A percentile compares a stretch with the other conserved stretches of the same genome.
phyloP scores from a whole-genome alignment of 2,329 filamentous ascomycete genomes.

The Alternaria sp. region DNA sequence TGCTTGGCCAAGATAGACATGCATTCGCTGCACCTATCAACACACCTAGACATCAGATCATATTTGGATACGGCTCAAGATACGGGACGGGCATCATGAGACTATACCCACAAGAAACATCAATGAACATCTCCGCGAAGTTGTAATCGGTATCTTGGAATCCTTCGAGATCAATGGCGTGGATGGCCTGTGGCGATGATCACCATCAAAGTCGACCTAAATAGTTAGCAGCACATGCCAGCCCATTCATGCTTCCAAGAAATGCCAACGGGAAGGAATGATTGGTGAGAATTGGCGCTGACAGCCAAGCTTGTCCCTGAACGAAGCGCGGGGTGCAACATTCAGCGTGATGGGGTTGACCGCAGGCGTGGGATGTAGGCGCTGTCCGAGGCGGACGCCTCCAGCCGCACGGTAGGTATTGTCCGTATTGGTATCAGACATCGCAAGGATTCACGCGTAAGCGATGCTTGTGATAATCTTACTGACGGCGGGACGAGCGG shows the following conservation, averaged over 20 bases:
- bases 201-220: constrained; percentile 3
- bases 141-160: not conserved
- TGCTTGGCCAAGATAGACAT: not conserved
- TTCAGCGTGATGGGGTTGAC: not conserved
- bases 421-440: not conserved
- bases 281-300: not conserved
- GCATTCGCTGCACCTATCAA: not conserved
- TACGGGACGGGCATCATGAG: not conserved
- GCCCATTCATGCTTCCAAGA: not conserved
- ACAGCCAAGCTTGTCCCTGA: not conserved
- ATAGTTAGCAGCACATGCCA: not conserved
- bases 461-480: not conserved
- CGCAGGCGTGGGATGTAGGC: not conserved
- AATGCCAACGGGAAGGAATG: not conserved
- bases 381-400: constrained; percentile 1
- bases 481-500: not conserved
- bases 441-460: not conserved
- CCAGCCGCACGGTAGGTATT: constrained; percentile 2
- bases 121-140: constrained; percentile 5
- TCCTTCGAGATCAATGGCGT: not conserved
- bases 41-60: not conserved
- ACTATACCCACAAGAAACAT: not conserved
- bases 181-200: not conserved
- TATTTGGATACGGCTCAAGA: not conserved
- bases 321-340: constrained; percentile 7